Evolutionary conservation across 768 basidiomycete species (phyloP).

Genomic region (Auricularia heimuer): DNA sequence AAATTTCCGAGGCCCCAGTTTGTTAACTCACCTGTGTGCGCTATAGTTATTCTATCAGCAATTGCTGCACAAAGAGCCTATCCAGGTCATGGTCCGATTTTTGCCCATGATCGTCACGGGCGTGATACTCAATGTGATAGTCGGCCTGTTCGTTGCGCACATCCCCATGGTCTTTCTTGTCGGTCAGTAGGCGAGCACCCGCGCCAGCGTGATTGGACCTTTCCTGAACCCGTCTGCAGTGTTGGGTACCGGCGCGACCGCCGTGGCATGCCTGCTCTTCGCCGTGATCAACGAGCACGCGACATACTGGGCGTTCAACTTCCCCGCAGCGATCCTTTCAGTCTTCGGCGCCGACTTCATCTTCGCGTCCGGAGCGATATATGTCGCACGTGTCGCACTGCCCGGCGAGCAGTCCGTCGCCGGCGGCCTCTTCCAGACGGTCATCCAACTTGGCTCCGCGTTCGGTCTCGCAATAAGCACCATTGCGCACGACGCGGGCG

Average conservation of each 20-base stretch:
- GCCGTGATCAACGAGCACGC: slow-evolving; percentile 49
- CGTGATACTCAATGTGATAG: slow-evolving; percentile 49
- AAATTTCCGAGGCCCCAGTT: no score
- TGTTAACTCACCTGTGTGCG: no score
- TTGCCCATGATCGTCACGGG: slow-evolving; percentile 69
- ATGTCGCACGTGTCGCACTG: slow-evolving; percentile 55
- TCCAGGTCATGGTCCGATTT: slow-evolving; percentile 55
- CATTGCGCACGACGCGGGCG: slow-evolving; percentile 55
- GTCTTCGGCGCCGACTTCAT: slow-evolving; percentile 76
- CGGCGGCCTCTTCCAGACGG: background rate
- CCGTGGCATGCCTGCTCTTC: slow-evolving; percentile 50
- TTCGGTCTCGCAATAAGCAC: slow-evolving; percentile 65
- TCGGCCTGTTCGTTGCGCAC: slow-evolving; percentile 48
- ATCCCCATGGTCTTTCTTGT: slow-evolving; percentile 29
- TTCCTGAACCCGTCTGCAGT: slow-evolving; percentile 18
- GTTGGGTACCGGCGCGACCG: slow-evolving; percentile 49
- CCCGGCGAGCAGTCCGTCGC: slow-evolving; percentile 48
- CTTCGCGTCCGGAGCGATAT: slow-evolving; percentile 62
- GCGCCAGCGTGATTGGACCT: no score
- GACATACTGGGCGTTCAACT: slow-evolving; percentile 68
- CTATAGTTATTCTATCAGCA: slow-evolving; percentile 45
- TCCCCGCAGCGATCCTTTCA: slow-evolving; percentile 54
- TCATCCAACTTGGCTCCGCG: slow-evolving; percentile 48
- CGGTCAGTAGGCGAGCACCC: no score
- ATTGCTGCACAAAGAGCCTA: slow-evolving; percentile 25